These are phyloP conservation scores for Blepharisma japonicum DNA, from an alignment of 73 alveolate species.

Conservation along the genomic window DNA sequence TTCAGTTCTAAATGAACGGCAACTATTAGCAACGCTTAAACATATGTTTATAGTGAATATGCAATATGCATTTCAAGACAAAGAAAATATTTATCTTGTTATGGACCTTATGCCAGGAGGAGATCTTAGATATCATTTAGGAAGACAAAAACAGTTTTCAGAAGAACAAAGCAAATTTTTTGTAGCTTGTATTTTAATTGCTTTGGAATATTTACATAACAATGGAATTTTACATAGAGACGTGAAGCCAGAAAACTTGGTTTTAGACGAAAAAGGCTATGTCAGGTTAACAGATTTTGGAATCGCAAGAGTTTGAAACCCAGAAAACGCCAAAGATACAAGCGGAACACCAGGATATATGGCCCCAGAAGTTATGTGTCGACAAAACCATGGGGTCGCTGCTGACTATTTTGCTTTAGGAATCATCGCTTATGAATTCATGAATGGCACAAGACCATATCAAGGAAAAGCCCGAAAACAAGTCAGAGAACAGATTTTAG, in stretches of 20 bases:
- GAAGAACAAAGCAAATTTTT: slow-evolving; percentile 69
- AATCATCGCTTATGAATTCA: slow-evolving; percentile 59
- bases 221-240: slow-evolving; percentile 81
- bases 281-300: slow-evolving; percentile 83
- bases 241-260: slow-evolving; percentile 85
- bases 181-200: slow-evolving; percentile 72
- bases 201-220: slow-evolving; percentile 76
- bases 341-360: slow-evolving; percentile 94
- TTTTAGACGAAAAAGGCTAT: slow-evolving; percentile 70
- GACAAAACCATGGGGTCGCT: slow-evolving; percentile 76
- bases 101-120: slow-evolving; percentile 93
- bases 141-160: slow-evolving; percentile 68
- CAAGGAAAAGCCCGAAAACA: slow-evolving; percentile 74
- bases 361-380: slow-evolving; percentile 85
- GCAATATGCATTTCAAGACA: slow-evolving; percentile 91
- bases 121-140: slow-evolving; percentile 89
- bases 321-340: slow-evolving; percentile 80
- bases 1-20: slow-evolving; percentile 80
- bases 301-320: slow-evolving; percentile 66
- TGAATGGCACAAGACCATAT: slow-evolving; percentile 79
- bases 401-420: slow-evolving; percentile 85
- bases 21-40: slow-evolving; percentile 64
- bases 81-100: slow-evolving; percentile 83
- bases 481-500: slow-evolving; percentile 58
- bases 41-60: slow-evolving; percentile 86